Conservation (phyloP, 2,329 filamentous ascomycete species). For the Fulvia fulva region DNA sequence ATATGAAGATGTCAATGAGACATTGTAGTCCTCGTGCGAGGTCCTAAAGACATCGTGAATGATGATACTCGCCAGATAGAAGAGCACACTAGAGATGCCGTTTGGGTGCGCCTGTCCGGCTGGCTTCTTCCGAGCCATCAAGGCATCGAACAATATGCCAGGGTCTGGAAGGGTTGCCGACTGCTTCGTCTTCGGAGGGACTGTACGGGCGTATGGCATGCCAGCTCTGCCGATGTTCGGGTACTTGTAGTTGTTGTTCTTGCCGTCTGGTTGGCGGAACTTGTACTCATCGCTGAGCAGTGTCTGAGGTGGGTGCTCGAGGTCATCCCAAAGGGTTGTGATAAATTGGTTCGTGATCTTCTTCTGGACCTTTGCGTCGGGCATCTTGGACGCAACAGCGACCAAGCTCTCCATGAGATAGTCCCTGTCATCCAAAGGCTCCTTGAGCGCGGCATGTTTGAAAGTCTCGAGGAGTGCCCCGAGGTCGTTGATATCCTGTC, state of each 20-base stretch:
- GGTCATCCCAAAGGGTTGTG: constrained; percentile 46
- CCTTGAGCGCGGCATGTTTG: constrained; percentile 40
- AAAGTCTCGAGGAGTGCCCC: constrained; percentile 38
- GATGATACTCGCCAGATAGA: constrained; percentile 68
- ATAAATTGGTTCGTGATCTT: constrained; percentile 43
- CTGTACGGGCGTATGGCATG: constrained; percentile 65
- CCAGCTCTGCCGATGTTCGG: constrained; percentile 63
- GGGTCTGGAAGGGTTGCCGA: constrained; percentile 61
- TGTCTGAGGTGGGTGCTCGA: constrained; percentile 46
- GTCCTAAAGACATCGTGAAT: constrained; percentile 63
- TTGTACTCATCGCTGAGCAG: constrained; percentile 43
- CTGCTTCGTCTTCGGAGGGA: constrained; percentile 55
- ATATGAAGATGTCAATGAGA: constrained; percentile 68
- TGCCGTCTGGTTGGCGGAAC: constrained; percentile 49
- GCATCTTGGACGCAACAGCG: constrained; percentile 40
- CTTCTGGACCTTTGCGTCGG: constrained; percentile 38
- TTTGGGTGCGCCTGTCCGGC: constrained; percentile 59
- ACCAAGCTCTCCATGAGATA: constrained; percentile 60
- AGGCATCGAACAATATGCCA: constrained; percentile 62
- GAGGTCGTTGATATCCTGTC: constrained; percentile 26
- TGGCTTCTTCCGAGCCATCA: constrained; percentile 61
- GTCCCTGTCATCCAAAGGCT: constrained; percentile 57
- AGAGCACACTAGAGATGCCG: constrained; percentile 69
- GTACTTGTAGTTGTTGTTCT: constrained; percentile 55
- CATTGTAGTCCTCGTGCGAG: constrained; percentile 58